Evolutionary conservation across 257 asterid species (phyloP).

Genomic region (Fraxinus quadrangulata): DNA sequence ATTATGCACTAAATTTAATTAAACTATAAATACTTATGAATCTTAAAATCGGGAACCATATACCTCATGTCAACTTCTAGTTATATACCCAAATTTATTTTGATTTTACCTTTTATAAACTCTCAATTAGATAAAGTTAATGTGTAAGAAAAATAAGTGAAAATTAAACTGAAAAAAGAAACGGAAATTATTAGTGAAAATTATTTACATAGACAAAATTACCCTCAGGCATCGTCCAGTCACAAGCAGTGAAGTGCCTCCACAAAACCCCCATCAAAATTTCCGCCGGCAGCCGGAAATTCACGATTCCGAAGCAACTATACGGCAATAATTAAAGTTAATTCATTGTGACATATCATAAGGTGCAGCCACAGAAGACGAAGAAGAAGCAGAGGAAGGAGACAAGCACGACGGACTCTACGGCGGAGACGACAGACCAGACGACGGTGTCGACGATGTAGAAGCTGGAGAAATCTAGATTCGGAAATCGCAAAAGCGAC

Average conservation of each 20-base stretch:
- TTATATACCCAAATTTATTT: too few relatives aligned
- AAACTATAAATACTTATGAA: too few relatives aligned
- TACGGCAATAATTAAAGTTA: background rate
- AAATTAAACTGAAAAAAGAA: too few relatives aligned
- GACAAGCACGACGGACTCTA: slow-evolving; percentile 63
- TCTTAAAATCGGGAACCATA: too few relatives aligned
- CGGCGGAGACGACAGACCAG: slow-evolving; percentile 59
- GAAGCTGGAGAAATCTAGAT: slow-evolving; percentile 7
- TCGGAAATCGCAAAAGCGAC: slow-evolving; percentile 42
- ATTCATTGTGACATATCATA: slow-evolving; percentile 25
- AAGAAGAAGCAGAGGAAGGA: slow-evolving; percentile 60
- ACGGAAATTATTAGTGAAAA: background rate
- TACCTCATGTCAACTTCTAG: too few relatives aligned
- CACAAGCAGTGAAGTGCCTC: background rate
- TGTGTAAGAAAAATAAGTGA: too few relatives aligned
- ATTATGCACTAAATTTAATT: too few relatives aligned
- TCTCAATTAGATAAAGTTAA: too few relatives aligned
- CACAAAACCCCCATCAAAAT: too few relatives aligned
- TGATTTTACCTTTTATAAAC: too few relatives aligned
- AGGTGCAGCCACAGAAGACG: slow-evolving; percentile 67
- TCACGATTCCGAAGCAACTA: background rate
- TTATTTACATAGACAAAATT: background rate
- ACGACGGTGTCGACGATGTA: slow-evolving; percentile 50
- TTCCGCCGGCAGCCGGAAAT: background rate
- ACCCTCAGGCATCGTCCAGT: background rate